phyloP scores from a whole-genome alignment of 495 filamentous ascomycete genomes.

The Parmelia sp. region DNA sequence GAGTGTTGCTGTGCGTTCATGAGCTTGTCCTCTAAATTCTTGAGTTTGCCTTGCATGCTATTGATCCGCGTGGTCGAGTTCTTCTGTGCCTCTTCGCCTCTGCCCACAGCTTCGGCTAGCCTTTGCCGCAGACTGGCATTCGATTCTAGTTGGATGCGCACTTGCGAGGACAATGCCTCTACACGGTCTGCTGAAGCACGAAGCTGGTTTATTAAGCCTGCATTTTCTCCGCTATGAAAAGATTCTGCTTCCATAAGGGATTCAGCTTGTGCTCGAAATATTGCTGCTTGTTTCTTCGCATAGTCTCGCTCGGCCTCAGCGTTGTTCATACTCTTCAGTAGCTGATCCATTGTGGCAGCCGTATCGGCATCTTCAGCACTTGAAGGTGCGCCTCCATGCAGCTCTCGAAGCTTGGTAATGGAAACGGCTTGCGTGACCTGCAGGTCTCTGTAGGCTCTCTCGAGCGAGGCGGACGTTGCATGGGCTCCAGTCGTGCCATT shows the following conservation, averaged over 20 bases:
- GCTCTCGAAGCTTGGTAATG: constrained; percentile 33
- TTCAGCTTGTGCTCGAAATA: constrained; percentile 56
- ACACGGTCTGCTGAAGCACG: constrained; percentile 65
- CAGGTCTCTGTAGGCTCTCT: constrained; percentile 72
- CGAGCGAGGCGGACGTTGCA: constrained; percentile 64
- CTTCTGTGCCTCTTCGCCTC: constrained; percentile 80
- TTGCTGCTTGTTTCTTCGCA: constrained; percentile 53
- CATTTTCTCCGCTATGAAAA: constrained; percentile 56
- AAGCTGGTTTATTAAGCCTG: constrained; percentile 57
- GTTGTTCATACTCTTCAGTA: constrained; percentile 57
- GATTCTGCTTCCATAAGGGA: constrained; percentile 55
- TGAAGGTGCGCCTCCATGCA: constrained; percentile 29
- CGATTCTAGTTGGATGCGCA: constrained; percentile 66
- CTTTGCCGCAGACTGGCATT: constrained; percentile 70
- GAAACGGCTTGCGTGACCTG: constrained; percentile 53
- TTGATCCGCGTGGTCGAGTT: constrained; percentile 74
- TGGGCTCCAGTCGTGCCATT: constrained; percentile 43
- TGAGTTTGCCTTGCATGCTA: constrained; percentile 70
- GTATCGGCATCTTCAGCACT: constrained; percentile 29
- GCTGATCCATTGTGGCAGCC: constrained; percentile 44
- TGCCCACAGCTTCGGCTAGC: constrained; percentile 77
- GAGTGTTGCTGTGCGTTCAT: constrained; percentile 76
- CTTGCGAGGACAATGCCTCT: constrained; percentile 67
- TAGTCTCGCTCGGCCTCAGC: constrained; percentile 68
- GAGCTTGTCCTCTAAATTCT: constrained; percentile 75